These are phyloP conservation scores for Hypomontagnella monticulosa DNA, from an alignment of 495 filamentous ascomycete species.

Conservation along the genomic window DNA sequence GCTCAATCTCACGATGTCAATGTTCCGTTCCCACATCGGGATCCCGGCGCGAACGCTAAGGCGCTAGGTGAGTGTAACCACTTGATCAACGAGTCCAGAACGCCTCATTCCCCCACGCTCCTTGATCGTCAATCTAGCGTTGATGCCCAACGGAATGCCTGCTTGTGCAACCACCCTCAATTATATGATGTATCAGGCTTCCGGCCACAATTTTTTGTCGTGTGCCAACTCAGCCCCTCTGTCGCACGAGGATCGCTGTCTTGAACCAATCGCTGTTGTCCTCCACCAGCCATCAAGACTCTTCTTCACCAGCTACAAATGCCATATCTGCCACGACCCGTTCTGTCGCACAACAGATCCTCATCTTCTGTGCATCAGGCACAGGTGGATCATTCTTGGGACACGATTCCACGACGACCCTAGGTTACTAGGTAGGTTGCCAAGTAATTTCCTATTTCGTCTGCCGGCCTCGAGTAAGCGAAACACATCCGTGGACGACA, in stretches of 20 bases:
- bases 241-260: slow-evolving; percentile 26
- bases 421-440: background rate
- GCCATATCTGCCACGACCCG: slow-evolving; percentile 33
- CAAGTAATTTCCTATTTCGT: slow-evolving; percentile 13
- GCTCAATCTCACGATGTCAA: slow-evolving; percentile 24
- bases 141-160: slow-evolving; percentile 37
- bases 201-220: slow-evolving; percentile 18
- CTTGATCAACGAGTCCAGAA: slow-evolving; percentile 22
- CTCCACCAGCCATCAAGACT: slow-evolving; percentile 18
- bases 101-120: slow-evolving; percentile 32
- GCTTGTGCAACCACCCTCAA: slow-evolving; percentile 24
- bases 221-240: slow-evolving; percentile 39
- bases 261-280: slow-evolving; percentile 22
- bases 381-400: slow-evolving; percentile 24
- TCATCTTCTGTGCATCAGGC: slow-evolving; percentile 35
- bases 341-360: slow-evolving; percentile 41
- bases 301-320: slow-evolving; percentile 8
- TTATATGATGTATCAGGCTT: slow-evolving; percentile 28
- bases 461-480: slow-evolving; percentile 2
- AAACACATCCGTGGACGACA: slow-evolving; percentile 5
- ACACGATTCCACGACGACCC: slow-evolving; percentile 14
- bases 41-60: slow-evolving; percentile 17
- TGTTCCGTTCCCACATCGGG: slow-evolving; percentile 10
- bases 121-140: slow-evolving; percentile 38
- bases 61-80: slow-evolving; percentile 23